Percentiles rank a stretch among this genome's conserved stretches.
These are phyloP conservation scores for Kurtzmaniella quercitrusa DNA, from an alignment of 1,139 yeast species.

Conservation along the genomic window DNA sequence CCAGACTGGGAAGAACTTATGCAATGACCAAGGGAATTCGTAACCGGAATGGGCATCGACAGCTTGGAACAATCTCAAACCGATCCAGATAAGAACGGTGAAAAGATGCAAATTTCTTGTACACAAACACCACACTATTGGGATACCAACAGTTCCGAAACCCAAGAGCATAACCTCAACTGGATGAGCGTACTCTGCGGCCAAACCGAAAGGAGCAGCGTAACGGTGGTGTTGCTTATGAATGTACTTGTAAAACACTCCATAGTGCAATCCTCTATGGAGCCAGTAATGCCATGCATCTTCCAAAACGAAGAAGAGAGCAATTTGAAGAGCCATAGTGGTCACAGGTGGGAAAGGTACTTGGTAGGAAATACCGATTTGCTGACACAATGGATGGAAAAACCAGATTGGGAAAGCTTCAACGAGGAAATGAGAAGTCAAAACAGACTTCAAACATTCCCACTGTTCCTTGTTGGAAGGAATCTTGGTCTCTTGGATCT, in stretches of 20 bases:
- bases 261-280: slow-evolving; percentile 43
- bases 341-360: slow-evolving; percentile 39
- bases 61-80: slow-evolving; percentile 44
- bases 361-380: slow-evolving; percentile 32
- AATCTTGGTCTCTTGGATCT: slow-evolving; percentile 40
- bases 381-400: slow-evolving; percentile 43
- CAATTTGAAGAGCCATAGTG: slow-evolving; percentile 29
- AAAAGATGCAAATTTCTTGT: slow-evolving; percentile 40
- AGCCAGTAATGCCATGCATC: slow-evolving; percentile 49
- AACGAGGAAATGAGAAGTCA: slow-evolving; percentile 41
- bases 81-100: slow-evolving; percentile 41
- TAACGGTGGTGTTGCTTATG: slow-evolving; percentile 49
- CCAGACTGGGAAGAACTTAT: slow-evolving; percentile 44
- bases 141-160: slow-evolving; percentile 46
- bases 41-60: slow-evolving; percentile 48
- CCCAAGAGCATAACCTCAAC: slow-evolving; percentile 44
- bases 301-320: slow-evolving; percentile 39
- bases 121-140: slow-evolving; percentile 36
- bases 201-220: slow-evolving; percentile 48
- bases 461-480: slow-evolving; percentile 43
- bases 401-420: slow-evolving; percentile 49
- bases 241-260: slow-evolving; percentile 44
- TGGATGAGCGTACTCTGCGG: slow-evolving; percentile 50
- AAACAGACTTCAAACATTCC: slow-evolving; percentile 45
- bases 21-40: slow-evolving; percentile 48